Base-by-base conservation (phyloP, 2,329 filamentous ascomycete genomes). In the Trichoderma sp. region DNA sequence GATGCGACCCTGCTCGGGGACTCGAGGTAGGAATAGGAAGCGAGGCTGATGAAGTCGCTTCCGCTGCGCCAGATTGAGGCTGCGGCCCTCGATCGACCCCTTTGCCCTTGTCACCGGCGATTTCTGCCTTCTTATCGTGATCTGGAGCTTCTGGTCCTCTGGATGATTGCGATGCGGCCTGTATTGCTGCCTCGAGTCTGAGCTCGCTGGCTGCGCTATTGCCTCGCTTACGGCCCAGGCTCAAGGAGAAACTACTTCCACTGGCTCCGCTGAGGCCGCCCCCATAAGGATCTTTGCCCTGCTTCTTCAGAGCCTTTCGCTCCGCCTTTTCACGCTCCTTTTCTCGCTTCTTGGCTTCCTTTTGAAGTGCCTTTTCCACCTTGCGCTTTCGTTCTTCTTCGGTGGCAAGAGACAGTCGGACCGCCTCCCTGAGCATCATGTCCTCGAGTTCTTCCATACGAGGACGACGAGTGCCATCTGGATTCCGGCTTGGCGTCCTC, bases 371-470 rank as follows among this genome's bases (percentile, higher is more conserved):
- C 72, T 82, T 82, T 51, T 80, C 80, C 69, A 95, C 91, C 76
- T 93, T 96, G 58, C 87, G 90, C 73, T 93, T 91, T n/a, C 95
- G 87, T 52, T 98, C 95, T 75, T 98, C 95, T 77, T 99, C 96
- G 1, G 93, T 90, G 0, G 91, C 94, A n/a, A 99, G 83, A 59
- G 94, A 97, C 34, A 97, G 80, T 49, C 96, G 86, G 59, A 99
- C 96, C 0, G 96, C 96, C 78, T 99, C 96, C 85, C 96, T 93
- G 84, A 98, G 94, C 96, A 99, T 99, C 83, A 99, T 92, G 59
- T 97, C 95, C 77, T 99, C 96, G 0, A 98, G 85, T 73, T 98
- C 94, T 26, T 96, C 93, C 76, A 96, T 88, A 34, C 93, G 86
- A 68, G 77, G 78, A 56, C 84, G 79, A 69, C 83, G 75, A 67